Evolutionary conservation across 139 green algal genomes (phyloP).

Genomic region (Chlorella sp.): DNA sequence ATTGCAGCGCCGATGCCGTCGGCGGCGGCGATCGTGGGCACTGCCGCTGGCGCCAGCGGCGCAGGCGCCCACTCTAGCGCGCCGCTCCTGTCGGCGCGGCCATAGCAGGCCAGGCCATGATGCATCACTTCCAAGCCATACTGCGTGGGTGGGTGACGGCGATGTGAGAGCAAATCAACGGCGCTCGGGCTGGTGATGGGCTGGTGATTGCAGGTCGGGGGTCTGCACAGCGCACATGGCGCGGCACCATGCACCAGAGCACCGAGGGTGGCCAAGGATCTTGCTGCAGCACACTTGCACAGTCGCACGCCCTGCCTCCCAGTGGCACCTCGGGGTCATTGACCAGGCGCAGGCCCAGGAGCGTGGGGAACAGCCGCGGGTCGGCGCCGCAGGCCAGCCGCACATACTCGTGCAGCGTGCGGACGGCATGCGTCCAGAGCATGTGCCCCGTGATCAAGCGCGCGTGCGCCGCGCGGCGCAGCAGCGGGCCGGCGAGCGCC

Average conservation of each 20-base stretch:
- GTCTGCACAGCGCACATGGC: no score
- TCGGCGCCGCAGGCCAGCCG: neutral
- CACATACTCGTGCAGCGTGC: neutral
- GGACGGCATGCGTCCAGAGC: neutral
- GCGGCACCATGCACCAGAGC: no score
- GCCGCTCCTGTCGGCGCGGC: neutral
- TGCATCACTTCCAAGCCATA: neutral
- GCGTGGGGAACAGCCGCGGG: constrained; percentile 2
- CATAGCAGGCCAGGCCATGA: neutral
- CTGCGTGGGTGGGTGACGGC: neutral
- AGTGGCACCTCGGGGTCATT: neutral
- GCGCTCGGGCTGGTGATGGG: no score
- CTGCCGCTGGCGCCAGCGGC: neutral
- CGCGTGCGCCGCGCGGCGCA: neutral
- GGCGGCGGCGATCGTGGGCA: neutral
- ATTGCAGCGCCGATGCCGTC: constrained; percentile 1
- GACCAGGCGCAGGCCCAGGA: constrained; percentile 11
- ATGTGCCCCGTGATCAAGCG: constrained; percentile 10
- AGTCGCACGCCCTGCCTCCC: no score
- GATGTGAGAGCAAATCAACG: no score
- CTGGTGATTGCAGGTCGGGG: no score
- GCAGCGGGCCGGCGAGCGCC: neutral
- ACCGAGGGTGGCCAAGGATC: no score
- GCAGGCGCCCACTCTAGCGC: neutral
- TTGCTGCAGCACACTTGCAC: no score